phyloP scores from a whole-genome alignment of 805 yeast genomes.

The Saccharomycopsis selenospora region DNA sequence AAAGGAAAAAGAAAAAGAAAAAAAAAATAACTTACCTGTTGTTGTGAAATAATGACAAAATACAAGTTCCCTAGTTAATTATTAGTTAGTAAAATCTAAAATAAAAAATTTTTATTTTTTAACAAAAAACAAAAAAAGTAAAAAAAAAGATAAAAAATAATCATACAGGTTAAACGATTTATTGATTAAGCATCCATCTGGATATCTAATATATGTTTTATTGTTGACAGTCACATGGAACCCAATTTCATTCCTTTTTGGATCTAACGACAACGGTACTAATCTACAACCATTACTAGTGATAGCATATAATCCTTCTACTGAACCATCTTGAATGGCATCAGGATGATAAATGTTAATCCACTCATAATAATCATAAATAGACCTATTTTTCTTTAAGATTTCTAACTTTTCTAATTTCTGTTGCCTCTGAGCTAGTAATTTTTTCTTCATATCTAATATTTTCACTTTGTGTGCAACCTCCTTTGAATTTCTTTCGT shows the following conservation, averaged over 20 bases:
- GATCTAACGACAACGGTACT: constrained; percentile 29
- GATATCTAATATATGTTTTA: constrained; percentile 25
- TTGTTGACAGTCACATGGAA: constrained; percentile 30
- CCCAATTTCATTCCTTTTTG: constrained; percentile 22
- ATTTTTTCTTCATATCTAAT: constrained; percentile 21
- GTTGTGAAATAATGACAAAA: constrained; percentile 16
- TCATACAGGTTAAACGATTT: neutral
- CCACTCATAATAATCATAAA: constrained; percentile 41
- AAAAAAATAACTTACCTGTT: constrained; percentile 15
- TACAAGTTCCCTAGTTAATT: constrained; percentile 9
- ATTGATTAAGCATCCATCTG: constrained; percentile 27
- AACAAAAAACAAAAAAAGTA: neutral
- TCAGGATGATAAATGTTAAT: constrained; percentile 32
- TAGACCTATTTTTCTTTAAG: constrained; percentile 29
- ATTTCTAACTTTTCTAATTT: constrained; percentile 21
- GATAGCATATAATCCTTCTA: constrained; percentile 34
- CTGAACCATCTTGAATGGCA: neutral
- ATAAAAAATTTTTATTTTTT: no score
- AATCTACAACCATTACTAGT: constrained; percentile 35
- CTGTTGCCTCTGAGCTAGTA: constrained; percentile 15
- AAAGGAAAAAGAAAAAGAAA: constrained; percentile 20
- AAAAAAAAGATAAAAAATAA: neutral
- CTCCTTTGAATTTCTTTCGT: constrained; percentile 30
- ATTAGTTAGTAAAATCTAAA: neutral
- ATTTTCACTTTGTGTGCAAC: constrained; percentile 22